phyloP scores from a whole-genome alignment of 768 basidiomycete species.

The Boletellus ananiceps region DNA sequence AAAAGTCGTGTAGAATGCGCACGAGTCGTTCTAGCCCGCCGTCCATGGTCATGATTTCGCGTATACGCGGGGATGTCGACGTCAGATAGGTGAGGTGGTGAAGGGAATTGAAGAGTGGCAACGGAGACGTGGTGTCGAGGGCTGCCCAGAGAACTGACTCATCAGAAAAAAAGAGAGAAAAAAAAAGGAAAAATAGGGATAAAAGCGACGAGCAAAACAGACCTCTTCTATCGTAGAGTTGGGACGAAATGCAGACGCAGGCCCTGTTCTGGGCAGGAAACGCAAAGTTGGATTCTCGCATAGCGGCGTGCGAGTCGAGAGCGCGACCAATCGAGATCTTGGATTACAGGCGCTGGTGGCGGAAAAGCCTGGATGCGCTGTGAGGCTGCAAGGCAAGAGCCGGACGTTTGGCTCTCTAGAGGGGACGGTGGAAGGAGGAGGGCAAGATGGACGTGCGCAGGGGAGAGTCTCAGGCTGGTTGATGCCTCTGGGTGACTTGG shows the following conservation, averaged over 20 bases:
- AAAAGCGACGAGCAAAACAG: conserved; percentile 22
- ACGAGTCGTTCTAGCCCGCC: conserved; percentile 96
- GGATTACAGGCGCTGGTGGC: conserved; percentile 4
- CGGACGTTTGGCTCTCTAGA: neutral
- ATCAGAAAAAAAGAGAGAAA: conserved; percentile 2
- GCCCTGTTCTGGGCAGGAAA: conserved; percentile 95
- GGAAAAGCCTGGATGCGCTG: neutral
- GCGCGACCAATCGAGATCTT: conserved; percentile 18
- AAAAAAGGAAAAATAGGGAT: neutral
- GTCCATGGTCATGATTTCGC: conserved; percentile 97
- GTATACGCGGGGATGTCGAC: conserved; percentile 93
- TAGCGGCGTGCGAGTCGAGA: conserved; percentile 33
- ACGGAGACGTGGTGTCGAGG: conserved; percentile 51
- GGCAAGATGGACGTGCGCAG: conserved; percentile 14
- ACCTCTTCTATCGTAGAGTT: conserved; percentile 95
- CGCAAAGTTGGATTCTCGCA: conserved; percentile 94
- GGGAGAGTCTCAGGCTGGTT: conserved; percentile 22
- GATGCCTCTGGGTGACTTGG: conserved; percentile 31
- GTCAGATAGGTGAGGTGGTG: conserved; percentile 96
- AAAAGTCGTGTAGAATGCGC: conserved; percentile 85
- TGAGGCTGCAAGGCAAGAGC: neutral
- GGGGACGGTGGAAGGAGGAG: conserved; percentile 2
- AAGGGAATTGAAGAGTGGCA: conserved; percentile 87
- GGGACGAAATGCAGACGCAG: conserved; percentile 88
- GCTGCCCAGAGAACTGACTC: conserved; percentile 28